phyloP scores from a whole-genome alignment of 352 stramenopile genomes.

The Pythium volutum region DNA sequence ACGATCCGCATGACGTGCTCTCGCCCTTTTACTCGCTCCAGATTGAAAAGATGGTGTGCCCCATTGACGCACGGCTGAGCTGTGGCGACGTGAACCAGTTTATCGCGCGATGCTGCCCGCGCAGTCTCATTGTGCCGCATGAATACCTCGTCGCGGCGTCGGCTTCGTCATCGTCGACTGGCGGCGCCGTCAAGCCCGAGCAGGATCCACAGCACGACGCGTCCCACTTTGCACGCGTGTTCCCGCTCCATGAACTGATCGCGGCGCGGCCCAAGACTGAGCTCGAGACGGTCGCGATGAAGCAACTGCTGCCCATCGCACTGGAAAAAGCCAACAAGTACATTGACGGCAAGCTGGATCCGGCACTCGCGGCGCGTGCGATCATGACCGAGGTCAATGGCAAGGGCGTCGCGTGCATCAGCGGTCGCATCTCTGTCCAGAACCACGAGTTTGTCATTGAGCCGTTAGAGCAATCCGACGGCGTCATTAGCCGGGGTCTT shows the following conservation, averaged over 20 bases:
- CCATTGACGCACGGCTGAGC: constrained; percentile 75
- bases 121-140: constrained; percentile 61
- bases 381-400: constrained; percentile 70
- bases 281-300: constrained; percentile 66
- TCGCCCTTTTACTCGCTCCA: constrained; percentile 49
- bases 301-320: constrained; percentile 61
- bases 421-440: constrained; percentile 53
- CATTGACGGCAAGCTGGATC: constrained; percentile 76
- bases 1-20: constrained; percentile 53
- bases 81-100: constrained; percentile 87
- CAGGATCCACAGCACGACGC: constrained; percentile 31
- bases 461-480: constrained; percentile 1
- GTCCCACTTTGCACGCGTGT: constrained; percentile 70
- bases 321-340: constrained; percentile 80
- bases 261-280: constrained; percentile 67
- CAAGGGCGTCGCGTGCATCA: constrained; percentile 58
- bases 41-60: constrained; percentile 76
- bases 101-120: constrained; percentile 70
- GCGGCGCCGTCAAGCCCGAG: constrained; percentile 18
- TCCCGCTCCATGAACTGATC: constrained; percentile 72
- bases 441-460: constrained; percentile 64
- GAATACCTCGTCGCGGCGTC: constrained; percentile 39
- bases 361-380: constrained; percentile 52
- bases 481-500: neutral
- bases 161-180: constrained; percentile 2